Base-by-base conservation (phyloP, 192 early-diverging fungal species). In the Podochytrium sp. region DNA sequence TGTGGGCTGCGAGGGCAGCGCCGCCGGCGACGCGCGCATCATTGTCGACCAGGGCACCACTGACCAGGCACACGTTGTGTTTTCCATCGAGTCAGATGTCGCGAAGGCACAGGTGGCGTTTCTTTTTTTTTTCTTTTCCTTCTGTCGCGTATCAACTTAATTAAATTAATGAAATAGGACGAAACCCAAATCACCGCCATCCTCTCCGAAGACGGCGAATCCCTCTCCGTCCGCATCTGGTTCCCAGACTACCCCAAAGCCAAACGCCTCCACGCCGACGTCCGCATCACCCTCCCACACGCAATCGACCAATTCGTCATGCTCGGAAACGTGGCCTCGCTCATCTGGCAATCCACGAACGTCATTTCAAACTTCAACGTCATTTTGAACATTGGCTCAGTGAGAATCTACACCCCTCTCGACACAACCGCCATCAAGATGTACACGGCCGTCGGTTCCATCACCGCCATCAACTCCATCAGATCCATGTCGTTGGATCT, bases 241-340 rank as follows among this genome's bases (percentile, higher is more conserved):
- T 65, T 65, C 30, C 63, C 63, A 65, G 41, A 40, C 20, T 18
- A 29, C 20, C 7, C 7, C 23, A 49, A 41, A 23, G 38, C 30
- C 6, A 61, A 61, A 23, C 23, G 38, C 27, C 59, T 38, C 18
- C 52, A 55, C 52, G 10, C 52, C 25, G 52, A 55, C 25, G 12
- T 65, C 14, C 63, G 63, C 18, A 40, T 65, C 39, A 65, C 63
- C 18, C 42, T 65, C 37, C 63, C 63, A 7, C 41, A 43, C 23
- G 7, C 37, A 18, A 14, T 65, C 43, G 18, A 23, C 42, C 12
- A n/a, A 18, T 40, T 65, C 29, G 42, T 12, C 16, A 47, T 65
- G 41, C 16, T 6, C 16, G 37, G 40, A 29, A 39, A 40, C 63
- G 41, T 42, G 7, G 63, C 63, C 12, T 65, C 63, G 0, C 63